A percentile compares a stretch with the other conserved stretches of the same genome.
These are phyloP conservation scores for Xylariaceae sp. DNA, from an alignment of 2,329 filamentous ascomycete genomes.

Conservation along the genomic window DNA sequence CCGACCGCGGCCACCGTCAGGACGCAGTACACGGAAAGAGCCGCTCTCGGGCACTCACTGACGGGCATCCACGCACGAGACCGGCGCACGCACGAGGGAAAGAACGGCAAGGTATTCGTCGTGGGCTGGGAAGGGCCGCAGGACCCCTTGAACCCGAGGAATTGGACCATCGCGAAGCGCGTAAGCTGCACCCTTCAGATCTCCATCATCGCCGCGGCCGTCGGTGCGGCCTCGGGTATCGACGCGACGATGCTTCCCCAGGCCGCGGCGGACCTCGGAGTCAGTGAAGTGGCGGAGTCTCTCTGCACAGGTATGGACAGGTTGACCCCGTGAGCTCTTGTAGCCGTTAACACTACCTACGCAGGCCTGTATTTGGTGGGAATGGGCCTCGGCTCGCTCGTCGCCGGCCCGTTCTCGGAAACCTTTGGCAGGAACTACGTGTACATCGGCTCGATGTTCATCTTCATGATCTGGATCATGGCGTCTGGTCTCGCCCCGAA, in stretches of 20 bases:
- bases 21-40: constrained; percentile 21
- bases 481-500: constrained; percentile 46
- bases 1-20: constrained; percentile 14
- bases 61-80: constrained; percentile 38
- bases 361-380: constrained; percentile 40
- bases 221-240: constrained; percentile 55
- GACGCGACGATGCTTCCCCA: constrained; percentile 52
- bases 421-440: constrained; percentile 39
- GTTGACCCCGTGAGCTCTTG: not conserved
- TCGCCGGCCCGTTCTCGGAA: constrained; percentile 45
- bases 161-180: constrained; percentile 40
- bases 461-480: constrained; percentile 50
- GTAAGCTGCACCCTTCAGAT: constrained; percentile 46
- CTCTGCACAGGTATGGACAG: constrained; percentile 45
- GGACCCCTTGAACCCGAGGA: constrained; percentile 44
- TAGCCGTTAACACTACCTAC: not conserved
- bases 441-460: constrained; percentile 41
- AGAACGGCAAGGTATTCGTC: constrained; percentile 39
- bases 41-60: constrained; percentile 34
- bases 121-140: constrained; percentile 43
- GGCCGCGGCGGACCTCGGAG: constrained; percentile 48
- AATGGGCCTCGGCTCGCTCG: constrained; percentile 41
- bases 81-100: constrained; percentile 28
- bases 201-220: constrained; percentile 51
- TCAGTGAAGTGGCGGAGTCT: constrained; percentile 53